These are phyloP conservation scores for Epichloe bromicola DNA, from an alignment of 2,329 filamentous ascomycete species.

Conservation along the genomic window DNA sequence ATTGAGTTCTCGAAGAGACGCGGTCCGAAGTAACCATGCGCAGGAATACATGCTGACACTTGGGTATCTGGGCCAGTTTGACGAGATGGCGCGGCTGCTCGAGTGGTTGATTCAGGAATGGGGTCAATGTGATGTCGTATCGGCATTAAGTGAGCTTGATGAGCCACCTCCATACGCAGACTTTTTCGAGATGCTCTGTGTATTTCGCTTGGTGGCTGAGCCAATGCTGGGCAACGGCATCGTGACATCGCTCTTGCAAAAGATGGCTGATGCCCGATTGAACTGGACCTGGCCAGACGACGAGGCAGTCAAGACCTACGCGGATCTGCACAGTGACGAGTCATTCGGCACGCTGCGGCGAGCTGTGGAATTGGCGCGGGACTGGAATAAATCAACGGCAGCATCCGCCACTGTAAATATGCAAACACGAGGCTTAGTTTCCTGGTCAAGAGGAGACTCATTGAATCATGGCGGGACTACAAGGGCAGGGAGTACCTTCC, in stretches of 20 bases:
- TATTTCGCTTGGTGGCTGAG: conserved; percentile 35
- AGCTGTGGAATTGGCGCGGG: conserved; percentile 12
- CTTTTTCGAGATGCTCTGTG: conserved; percentile 28
- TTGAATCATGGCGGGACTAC: no score
- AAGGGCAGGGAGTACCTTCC: no score
- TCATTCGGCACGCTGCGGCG: conserved; percentile 14
- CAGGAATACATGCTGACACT: conserved; percentile 52
- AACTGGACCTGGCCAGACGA: conserved; percentile 27
- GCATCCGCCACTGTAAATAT: neutral
- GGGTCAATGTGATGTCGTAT: conserved; percentile 18
- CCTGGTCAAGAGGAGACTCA: neutral
- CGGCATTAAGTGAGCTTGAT: conserved; percentile 22
- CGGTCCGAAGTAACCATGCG: conserved; percentile 23
- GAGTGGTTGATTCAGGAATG: conserved; percentile 45
- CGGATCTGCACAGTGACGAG: conserved; percentile 13
- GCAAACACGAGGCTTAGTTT: neutral
- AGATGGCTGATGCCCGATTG: conserved; percentile 13
- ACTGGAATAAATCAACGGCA: conserved; percentile 1
- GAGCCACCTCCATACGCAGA: conserved; percentile 20
- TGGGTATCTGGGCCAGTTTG: conserved; percentile 44
- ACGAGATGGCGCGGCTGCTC: conserved; percentile 43
- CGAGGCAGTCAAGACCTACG: conserved; percentile 22
- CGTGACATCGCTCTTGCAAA: conserved; percentile 18
- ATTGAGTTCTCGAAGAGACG: conserved; percentile 20
- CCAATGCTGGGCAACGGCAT: conserved; percentile 23